A percentile compares a stretch with the other conserved stretches of the same genome.
These are phyloP conservation scores for Thielaviopsis cerberus DNA, from an alignment of 2,329 filamentous ascomycete genomes.

Conservation along the genomic window DNA sequence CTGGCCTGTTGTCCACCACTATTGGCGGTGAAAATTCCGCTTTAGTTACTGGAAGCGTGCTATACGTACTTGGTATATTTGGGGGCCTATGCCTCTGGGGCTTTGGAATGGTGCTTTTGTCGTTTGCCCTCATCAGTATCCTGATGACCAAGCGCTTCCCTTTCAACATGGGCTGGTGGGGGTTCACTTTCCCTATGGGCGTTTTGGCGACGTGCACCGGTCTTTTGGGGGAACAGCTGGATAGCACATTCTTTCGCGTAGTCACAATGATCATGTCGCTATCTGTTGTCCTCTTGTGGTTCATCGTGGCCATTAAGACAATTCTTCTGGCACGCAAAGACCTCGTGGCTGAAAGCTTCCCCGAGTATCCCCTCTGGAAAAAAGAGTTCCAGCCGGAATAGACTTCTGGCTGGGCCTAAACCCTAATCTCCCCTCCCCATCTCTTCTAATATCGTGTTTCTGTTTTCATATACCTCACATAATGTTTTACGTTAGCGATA, in stretches of 20 bases:
- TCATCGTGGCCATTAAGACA: slow-evolving; percentile 23
- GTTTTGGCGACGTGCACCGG: slow-evolving; percentile 25
- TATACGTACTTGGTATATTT: slow-evolving; percentile 41
- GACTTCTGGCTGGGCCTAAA: neutral
- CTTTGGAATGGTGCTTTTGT: slow-evolving; percentile 26
- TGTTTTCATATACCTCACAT: neutral
- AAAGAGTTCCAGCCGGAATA: slow-evolving; percentile 12
- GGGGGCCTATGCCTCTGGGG: slow-evolving; percentile 26
- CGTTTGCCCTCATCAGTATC: slow-evolving; percentile 25
- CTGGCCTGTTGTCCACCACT: slow-evolving; percentile 16
- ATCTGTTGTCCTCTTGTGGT: slow-evolving; percentile 25
- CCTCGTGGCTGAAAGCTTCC: slow-evolving; percentile 11
- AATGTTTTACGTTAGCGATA: neutral
- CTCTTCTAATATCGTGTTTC: neutral
- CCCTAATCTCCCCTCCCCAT: neutral
- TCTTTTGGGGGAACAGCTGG: slow-evolving; percentile 23
- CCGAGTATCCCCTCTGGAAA: slow-evolving; percentile 11
- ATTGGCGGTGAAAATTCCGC: slow-evolving; percentile 11
- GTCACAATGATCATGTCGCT: slow-evolving; percentile 23
- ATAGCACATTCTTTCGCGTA: slow-evolving; percentile 26
- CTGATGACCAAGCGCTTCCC: slow-evolving; percentile 23
- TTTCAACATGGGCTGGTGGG: slow-evolving; percentile 31
- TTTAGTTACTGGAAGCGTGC: slow-evolving; percentile 25
- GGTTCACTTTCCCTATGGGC: slow-evolving; percentile 28
- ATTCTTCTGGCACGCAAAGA: slow-evolving; percentile 17